A percentile compares a stretch with the other conserved stretches of the same genome.
phyloP scores from a whole-genome alignment of 2,329 filamentous ascomycete species.

The Arthrobotrys pseudoclavata region DNA sequence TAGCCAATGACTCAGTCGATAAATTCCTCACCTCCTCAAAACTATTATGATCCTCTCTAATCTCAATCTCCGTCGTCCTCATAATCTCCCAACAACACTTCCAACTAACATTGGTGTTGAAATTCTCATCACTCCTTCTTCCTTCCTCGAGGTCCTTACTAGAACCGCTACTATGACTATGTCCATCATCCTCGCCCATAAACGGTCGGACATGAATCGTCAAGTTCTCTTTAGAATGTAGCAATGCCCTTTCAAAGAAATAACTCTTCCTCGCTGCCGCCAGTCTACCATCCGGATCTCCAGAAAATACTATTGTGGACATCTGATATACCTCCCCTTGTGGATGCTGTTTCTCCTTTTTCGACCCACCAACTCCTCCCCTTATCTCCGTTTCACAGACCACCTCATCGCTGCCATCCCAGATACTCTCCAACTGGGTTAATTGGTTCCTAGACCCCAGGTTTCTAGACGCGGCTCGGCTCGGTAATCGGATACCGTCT shows the following conservation, averaged over 20 bases:
- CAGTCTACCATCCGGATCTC: constrained; percentile 49
- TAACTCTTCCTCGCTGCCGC: constrained; percentile 44
- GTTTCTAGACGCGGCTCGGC: constrained; percentile 34
- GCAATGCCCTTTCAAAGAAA: constrained; percentile 31
- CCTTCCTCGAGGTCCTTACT: constrained; percentile 34
- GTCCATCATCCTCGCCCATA: constrained; percentile 11
- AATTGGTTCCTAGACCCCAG: constrained; percentile 42
- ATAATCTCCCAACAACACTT: constrained; percentile 53
- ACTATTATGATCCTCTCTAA: constrained; percentile 50
- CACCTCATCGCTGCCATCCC: constrained; percentile 56
- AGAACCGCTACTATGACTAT: neutral
- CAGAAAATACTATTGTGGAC: constrained; percentile 53
- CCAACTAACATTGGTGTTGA: neutral
- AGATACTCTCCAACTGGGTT: constrained; percentile 45
- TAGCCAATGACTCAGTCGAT: constrained; percentile 47
- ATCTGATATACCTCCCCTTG: constrained; percentile 47
- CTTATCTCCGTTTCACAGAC: constrained; percentile 39
- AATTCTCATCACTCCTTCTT: constrained; percentile 31
- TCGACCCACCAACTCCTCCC: constrained; percentile 4
- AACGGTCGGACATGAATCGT: constrained; percentile 36
- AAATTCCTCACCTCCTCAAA: constrained; percentile 49
- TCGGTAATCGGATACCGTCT: constrained; percentile 37
- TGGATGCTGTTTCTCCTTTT: constrained; percentile 39
- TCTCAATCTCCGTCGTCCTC: constrained; percentile 57
- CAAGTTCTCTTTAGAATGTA: constrained; percentile 44